phyloP scores from a whole-genome alignment of 805 yeast species.

The Peterozyma xylosa region DNA sequence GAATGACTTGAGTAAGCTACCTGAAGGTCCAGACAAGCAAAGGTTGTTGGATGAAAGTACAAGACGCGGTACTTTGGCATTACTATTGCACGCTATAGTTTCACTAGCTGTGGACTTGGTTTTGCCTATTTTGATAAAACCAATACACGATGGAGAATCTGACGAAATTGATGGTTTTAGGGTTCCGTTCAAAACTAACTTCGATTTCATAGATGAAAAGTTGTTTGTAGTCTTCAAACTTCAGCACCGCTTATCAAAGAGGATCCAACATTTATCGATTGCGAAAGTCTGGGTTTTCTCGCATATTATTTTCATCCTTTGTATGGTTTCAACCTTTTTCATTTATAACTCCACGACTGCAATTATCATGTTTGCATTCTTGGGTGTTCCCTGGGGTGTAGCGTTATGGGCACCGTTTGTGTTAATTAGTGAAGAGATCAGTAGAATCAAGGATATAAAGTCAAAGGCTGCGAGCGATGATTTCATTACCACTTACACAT shows the following conservation, averaged over 20 bases:
- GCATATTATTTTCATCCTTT: conserved; percentile 40
- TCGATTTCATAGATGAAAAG: conserved; percentile 2
- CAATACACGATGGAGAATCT: conserved; percentile 13
- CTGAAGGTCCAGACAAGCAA: conserved; percentile 24
- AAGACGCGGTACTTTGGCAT: conserved; percentile 43
- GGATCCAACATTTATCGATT: conserved; percentile 19
- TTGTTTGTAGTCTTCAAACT: conserved; percentile 1
- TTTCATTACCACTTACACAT: conserved; percentile 4
- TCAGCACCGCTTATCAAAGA: conserved; percentile 6
- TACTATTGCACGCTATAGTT: conserved; percentile 40
- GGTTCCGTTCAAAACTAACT: too few relatives aligned
- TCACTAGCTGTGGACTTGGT: conserved; percentile 36
- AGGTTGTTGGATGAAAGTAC: conserved; percentile 36
- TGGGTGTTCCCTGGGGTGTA: conserved; percentile 60
- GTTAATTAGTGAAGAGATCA: conserved; percentile 48
- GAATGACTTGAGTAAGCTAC: conserved; percentile 29
- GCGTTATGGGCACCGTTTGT: conserved; percentile 66
- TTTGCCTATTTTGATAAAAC: conserved; percentile 34
- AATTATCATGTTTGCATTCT: conserved; percentile 37
- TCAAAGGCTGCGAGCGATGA: conserved; percentile 17
- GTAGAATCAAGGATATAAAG: conserved; percentile 42
- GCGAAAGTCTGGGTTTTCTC: conserved; percentile 41
- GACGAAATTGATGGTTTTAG: background rate
- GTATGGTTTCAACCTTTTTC: conserved; percentile 40
- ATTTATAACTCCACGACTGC: conserved; percentile 33